These are phyloP conservation scores for Cystofilobasidium bisporidii DNA, from an alignment of 768 basidiomycete species.

Conservation along the genomic window DNA sequence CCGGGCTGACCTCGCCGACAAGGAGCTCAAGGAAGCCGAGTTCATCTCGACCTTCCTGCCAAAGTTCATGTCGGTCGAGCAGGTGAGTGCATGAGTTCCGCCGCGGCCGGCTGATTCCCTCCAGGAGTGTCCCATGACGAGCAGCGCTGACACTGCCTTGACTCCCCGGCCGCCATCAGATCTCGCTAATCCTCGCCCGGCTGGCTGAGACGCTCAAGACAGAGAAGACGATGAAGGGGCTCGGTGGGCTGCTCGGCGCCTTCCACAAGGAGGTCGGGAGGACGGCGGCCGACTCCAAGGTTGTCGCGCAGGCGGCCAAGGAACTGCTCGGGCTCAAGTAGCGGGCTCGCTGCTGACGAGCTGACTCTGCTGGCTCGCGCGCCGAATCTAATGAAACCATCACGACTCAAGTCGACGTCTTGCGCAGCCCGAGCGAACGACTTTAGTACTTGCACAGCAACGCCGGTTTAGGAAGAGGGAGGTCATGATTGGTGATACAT, in stretches of 20 bases:
- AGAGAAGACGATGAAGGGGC: conserved; percentile 5
- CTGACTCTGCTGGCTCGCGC: no score
- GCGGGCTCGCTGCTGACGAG: background rate
- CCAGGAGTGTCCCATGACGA: no score
- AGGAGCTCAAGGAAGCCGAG: conserved; percentile 19
- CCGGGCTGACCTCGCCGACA: conserved; percentile 23
- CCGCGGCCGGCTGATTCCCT: no score
- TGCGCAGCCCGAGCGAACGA: no score
- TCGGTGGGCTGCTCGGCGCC: conserved; percentile 12
- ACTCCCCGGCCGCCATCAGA: background rate
- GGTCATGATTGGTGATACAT: no score
- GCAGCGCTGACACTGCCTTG: background rate
- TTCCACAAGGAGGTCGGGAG: conserved; percentile 24
- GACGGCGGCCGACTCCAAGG: conserved; percentile 5
- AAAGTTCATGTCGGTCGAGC: conserved; percentile 1
- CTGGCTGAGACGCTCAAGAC: background rate
- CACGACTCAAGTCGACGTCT: no score
- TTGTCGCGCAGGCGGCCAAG: conserved; percentile 3
- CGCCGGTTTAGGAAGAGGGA: no score
- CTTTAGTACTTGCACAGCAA: no score
- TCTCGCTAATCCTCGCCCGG: conserved; percentile 10
- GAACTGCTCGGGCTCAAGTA: background rate
- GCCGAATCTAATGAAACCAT: no score
- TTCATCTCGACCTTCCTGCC: conserved; percentile 26
- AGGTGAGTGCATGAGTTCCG: conserved; percentile 13